Conservation (phyloP, 2,329 filamentous ascomycete genomes). For the Aspergillus piperis region DNA sequence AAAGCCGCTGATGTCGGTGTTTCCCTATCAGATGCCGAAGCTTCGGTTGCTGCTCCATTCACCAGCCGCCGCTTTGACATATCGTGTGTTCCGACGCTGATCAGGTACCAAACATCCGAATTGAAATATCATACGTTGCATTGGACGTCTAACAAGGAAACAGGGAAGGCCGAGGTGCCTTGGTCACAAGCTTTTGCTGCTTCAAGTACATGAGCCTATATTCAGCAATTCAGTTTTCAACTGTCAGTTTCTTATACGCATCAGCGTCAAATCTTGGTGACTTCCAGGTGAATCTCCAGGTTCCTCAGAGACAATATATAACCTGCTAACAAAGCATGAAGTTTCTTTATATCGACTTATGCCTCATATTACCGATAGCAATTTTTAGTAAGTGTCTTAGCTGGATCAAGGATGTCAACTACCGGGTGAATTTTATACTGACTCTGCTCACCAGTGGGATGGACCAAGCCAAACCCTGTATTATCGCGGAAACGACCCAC, state of each 20-base stretch:
- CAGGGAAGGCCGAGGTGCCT: conserved; percentile 85
- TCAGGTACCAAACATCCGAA: conserved; percentile 57
- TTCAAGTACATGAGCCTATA: conserved; percentile 99
- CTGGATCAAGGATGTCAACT: neutral
- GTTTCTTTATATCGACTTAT: conserved; percentile 92
- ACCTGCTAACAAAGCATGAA: conserved; percentile 30
- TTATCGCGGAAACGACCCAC: conserved; percentile 85
- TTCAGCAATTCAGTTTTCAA: conserved; percentile 98
- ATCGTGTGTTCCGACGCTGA: conserved; percentile 88
- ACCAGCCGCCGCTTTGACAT: conserved; percentile 96
- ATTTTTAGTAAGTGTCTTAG: conserved; percentile 70
- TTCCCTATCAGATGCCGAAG: conserved; percentile 93
- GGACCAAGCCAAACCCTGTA: conserved; percentile 79
- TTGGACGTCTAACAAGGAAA: conserved; percentile 19
- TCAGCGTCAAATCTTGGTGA: conserved; percentile 93
- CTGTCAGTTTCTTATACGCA: conserved; percentile 93
- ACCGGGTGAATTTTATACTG: neutral
- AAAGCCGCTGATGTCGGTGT: conserved; percentile 98
- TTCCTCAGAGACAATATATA: neutral
- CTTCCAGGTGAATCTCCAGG: conserved; percentile 66
- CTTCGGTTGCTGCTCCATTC: conserved; percentile 96
- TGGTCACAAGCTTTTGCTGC: conserved; percentile 98
- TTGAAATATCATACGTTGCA: no score
- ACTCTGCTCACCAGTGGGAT: conserved; percentile 67
- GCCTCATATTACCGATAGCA: conserved; percentile 90